These are phyloP conservation scores for Acer saccharum DNA, from an alignment of 345 rosid species.

Conservation along the genomic window DNA sequence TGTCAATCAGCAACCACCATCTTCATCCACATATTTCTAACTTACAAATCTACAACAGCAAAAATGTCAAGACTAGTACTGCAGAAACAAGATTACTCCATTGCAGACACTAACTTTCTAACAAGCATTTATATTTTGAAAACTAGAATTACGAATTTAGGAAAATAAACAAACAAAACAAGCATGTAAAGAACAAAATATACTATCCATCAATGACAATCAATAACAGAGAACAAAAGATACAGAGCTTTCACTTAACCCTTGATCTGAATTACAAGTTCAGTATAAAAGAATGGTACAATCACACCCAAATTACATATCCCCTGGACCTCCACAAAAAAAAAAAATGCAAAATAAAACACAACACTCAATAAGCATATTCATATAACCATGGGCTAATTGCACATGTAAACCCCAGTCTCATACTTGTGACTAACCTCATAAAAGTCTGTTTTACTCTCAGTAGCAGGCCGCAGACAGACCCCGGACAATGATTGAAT, in stretches of 20 bases:
- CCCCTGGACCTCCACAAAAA: not conserved
- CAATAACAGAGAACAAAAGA: constrained; percentile 14
- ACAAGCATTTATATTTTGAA: not conserved
- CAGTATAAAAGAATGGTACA: constrained; percentile 39
- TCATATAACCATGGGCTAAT: constrained; percentile 40
- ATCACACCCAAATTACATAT: constrained; percentile 14
- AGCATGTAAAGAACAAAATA: not conserved
- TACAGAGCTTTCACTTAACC: constrained; percentile 19
- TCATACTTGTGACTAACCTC: constrained; percentile 81
- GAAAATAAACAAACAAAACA: not conserved
- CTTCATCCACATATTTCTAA: not conserved
- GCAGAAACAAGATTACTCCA: not conserved
- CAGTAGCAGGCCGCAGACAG: constrained; percentile 65
- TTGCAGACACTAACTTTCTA: not conserved
- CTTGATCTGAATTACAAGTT: constrained; percentile 26
- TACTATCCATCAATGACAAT: constrained; percentile 11
- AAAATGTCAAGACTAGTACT: not conserved
- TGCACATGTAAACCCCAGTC: constrained; percentile 77
- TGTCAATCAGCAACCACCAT: not conserved
- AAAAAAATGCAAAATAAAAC: constrained; percentile 7
- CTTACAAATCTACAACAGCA: not conserved
- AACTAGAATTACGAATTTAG: not conserved
- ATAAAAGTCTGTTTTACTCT: constrained; percentile 78
- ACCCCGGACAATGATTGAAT: constrained; percentile 64
- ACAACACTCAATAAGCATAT: constrained; percentile 13